Evolutionary conservation across 2,329 filamentous ascomycete species (phyloP).

Genomic region (Leptodontidium sp.): DNA sequence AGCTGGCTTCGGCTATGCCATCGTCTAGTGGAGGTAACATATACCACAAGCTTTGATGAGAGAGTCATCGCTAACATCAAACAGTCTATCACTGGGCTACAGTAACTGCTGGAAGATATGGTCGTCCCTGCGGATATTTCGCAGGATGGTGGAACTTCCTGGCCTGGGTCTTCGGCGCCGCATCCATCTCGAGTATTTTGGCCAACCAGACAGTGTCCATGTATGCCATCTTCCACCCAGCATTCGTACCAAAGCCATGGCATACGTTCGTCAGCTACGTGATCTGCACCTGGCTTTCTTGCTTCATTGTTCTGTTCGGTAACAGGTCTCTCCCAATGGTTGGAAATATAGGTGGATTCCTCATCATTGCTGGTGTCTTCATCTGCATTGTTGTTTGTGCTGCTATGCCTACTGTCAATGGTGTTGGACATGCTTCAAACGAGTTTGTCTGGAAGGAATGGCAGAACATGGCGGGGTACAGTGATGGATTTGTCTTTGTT

Average conservation of each 20-base stretch:
- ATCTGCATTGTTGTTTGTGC: constrained; percentile 63
- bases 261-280: constrained; percentile 58
- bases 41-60: not conserved
- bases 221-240: constrained; percentile 56
- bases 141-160: constrained; percentile 61
- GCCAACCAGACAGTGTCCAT: constrained; percentile 55
- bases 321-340: constrained; percentile 60
- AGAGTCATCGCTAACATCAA: not conserved
- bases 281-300: constrained; percentile 54
- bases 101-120: constrained; percentile 56
- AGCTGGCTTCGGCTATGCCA: constrained; percentile 56
- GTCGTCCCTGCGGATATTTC: constrained; percentile 55
- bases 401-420: constrained; percentile 58
- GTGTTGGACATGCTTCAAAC: constrained; percentile 49
- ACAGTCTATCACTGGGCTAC: constrained; percentile 60
- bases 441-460: constrained; percentile 54
- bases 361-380: constrained; percentile 60
- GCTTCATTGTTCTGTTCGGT: constrained; percentile 56
- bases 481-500: constrained; percentile 63
- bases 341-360: constrained; percentile 60
- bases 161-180: constrained; percentile 49
- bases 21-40: constrained; percentile 47
- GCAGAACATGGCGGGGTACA: constrained; percentile 53
- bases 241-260: constrained; percentile 54
- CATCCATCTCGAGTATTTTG: constrained; percentile 44